Percentiles rank a stretch among this genome's conserved stretches.
Conservation (phyloP, 129 eudicot species). For the Sambucus nigra region DNA sequence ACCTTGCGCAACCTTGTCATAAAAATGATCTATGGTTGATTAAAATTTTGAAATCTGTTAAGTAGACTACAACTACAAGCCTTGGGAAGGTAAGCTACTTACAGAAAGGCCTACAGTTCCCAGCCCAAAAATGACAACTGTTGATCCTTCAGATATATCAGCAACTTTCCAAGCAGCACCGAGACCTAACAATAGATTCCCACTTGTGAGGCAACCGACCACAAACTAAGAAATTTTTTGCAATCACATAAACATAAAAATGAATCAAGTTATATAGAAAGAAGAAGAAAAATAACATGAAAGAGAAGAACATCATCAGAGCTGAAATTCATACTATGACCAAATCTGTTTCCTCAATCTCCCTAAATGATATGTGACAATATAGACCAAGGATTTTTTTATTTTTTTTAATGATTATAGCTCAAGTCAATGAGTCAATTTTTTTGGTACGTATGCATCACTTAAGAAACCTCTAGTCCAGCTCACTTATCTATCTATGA, state of each 20-base stretch:
- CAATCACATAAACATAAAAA: neutral
- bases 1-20: constrained; percentile 84
- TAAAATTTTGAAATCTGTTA: neutral
- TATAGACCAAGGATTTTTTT: no score
- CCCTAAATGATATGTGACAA: no score
- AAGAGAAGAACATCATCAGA: no score
- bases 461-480: no score
- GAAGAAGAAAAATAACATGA: neutral
- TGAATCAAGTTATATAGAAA: neutral
- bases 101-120: constrained; percentile 99
- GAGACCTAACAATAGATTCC: constrained; percentile 34
- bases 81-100: constrained; percentile 23
- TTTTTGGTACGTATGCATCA: no score
- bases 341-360: no score
- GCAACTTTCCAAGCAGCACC: constrained; percentile 99
- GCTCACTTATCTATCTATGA: no score
- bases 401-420: no score
- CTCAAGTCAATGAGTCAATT: no score
- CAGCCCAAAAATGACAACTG: constrained; percentile 80
- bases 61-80: neutral
- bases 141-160: constrained; percentile 62
- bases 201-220: constrained; percentile 7
- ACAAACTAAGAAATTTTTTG: neutral
- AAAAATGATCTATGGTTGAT: neutral
- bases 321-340: no score